Base-by-base conservation (phyloP, 768 basidiomycete genomes). In the Rhizopogon rudus region DNA sequence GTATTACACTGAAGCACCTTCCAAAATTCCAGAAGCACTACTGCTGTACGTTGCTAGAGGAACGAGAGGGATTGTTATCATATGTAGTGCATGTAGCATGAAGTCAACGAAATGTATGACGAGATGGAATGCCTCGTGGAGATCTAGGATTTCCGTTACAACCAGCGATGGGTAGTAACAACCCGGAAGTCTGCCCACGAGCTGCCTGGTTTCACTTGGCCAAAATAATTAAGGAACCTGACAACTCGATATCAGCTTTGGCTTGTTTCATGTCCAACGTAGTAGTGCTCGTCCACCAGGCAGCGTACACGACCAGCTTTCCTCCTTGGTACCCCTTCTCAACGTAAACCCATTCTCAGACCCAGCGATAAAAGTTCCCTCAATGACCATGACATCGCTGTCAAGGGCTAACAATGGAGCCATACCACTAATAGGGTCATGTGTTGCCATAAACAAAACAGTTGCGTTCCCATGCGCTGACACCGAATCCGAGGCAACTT, bases 341-440 rank as follows among this genome's bases (percentile, higher is more conserved):
- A 80, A 59, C 3, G 66, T 61, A 56, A 82, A 78, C 8, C 82
- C 82, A 53, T 81, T 81, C 63, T 83, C 83, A 51, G 80, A 83
- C 10, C 73, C 72, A 2, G 73, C 78, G n/a, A 79, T 49, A 44
- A 84, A 83, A 0, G 60, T 59, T 17, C 61, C 52, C 14, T 52
- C 43, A 50, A 62, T 17, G 9, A 57, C 16, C 3, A 35, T 45
- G 5, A 37, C 13, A 14, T 44, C 28, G 6, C 71, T 61, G 0
- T 63, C 54, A 13, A 73, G 40, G 3, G 70, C 60, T 45, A 10
- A 43, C 5, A 46, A 44, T 13, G 40, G 40, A 46, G 33, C 28
- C 44, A 31, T 14, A 56, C 40, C 29, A 6, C 20, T 7, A 8
- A 37, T 16, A 22, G 20, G 37, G 5, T 71, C 70, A 17, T 67